Evolutionary conservation across 2,329 filamentous ascomycete genomes (phyloP).

Genomic region (Talaromyces sp.): DNA sequence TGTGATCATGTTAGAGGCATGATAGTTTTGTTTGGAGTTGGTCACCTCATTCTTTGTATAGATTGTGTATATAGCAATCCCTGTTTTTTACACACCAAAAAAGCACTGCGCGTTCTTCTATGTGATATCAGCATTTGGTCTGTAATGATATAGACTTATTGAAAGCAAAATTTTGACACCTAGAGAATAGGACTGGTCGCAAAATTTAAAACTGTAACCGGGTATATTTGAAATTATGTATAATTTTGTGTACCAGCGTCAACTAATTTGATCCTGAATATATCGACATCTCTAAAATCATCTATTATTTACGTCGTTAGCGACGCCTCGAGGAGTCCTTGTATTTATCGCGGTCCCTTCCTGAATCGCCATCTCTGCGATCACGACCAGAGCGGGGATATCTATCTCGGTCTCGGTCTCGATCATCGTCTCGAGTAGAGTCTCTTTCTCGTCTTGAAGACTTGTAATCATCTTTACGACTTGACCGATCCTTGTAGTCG

Average conservation of each 20-base stretch:
- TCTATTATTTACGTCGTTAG: not conserved
- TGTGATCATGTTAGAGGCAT: slow-evolving; percentile 36
- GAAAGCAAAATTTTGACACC: not conserved
- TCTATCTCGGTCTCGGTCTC: slow-evolving; percentile 23
- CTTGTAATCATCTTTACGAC: slow-evolving; percentile 17
- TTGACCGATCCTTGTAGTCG: slow-evolving; percentile 23
- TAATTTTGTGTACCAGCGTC: not conserved
- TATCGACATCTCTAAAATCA: not conserved
- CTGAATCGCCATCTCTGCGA: slow-evolving; percentile 20
- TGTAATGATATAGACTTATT: not conserved
- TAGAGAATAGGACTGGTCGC: not conserved
- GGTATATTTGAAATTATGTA: not conserved
- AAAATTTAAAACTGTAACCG: not conserved
- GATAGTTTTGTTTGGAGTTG: slow-evolving; percentile 13
- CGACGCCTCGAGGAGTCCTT: slow-evolving; percentile 19
- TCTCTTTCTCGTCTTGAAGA: slow-evolving; percentile 14
- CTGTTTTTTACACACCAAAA: not conserved
- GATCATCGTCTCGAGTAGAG: slow-evolving; percentile 18
- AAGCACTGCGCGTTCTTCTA: not conserved
- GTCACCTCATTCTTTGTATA: slow-evolving; percentile 5
- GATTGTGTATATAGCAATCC: not conserved
- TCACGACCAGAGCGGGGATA: slow-evolving; percentile 13
- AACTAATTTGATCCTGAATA: not conserved
- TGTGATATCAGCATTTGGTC: not conserved
- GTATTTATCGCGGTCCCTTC: slow-evolving; percentile 22